These are phyloP conservation scores for Xylaria bambusicola DNA, from an alignment of 495 filamentous ascomycete species.

Conservation along the genomic window DNA sequence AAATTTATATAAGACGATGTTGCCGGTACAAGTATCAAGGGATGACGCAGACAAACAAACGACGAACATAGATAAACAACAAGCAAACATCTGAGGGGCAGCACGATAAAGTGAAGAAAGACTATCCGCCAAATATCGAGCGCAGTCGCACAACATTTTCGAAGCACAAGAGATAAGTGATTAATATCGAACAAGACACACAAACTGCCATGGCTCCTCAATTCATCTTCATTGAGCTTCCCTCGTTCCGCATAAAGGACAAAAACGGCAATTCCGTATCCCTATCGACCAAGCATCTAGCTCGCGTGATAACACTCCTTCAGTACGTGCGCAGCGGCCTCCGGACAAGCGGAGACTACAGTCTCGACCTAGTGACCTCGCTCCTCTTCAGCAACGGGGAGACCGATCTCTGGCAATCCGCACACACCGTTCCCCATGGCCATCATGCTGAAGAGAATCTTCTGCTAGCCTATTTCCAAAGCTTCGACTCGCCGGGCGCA, in stretches of 20 bases:
- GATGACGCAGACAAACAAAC: too few species aligned
- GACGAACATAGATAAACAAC: neutral
- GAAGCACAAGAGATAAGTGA: neutral
- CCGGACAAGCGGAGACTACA: constrained; percentile 21
- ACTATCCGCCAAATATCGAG: too few species aligned
- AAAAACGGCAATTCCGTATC: constrained; percentile 24
- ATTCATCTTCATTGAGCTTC: constrained; percentile 36
- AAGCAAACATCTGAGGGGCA: too few species aligned
- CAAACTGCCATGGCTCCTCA: constrained; percentile 8
- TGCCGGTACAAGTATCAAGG: neutral
- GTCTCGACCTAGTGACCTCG: constrained; percentile 21
- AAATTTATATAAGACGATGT: neutral
- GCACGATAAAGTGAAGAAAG: too few species aligned
- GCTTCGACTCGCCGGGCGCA: constrained; percentile 34
- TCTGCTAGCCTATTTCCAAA: constrained; percentile 31
- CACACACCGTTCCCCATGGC: constrained; percentile 18
- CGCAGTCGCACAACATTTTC: too few species aligned
- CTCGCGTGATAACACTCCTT: constrained; percentile 24
- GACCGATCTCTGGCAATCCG: constrained; percentile 31
- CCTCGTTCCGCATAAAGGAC: constrained; percentile 32
- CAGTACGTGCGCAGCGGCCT: constrained; percentile 30
- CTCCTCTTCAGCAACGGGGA: constrained; percentile 34
- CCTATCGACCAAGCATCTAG: constrained; percentile 26
- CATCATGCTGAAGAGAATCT: constrained; percentile 35
- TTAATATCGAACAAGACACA: neutral